These are phyloP conservation scores for Breynia disticha DNA, from an alignment of 441 rosid species.

Conservation along the genomic window DNA sequence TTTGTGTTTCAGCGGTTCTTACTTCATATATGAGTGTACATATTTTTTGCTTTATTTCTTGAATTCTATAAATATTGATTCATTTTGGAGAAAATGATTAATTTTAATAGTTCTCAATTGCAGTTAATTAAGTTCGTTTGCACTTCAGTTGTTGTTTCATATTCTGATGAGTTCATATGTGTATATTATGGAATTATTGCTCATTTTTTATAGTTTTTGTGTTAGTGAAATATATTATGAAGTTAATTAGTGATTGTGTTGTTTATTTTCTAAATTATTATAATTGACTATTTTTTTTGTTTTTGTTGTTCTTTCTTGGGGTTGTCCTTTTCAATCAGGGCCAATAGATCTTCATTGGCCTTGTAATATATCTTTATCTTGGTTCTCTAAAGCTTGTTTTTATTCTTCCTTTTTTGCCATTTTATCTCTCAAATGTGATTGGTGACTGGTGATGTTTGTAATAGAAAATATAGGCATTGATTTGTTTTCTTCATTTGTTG, in stretches of 20 bases:
- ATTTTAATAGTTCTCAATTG: too few relatives aligned
- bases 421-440: constrained; percentile 3
- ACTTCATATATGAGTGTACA: too few relatives aligned
- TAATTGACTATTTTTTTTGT: constrained; percentile 12
- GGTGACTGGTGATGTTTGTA: constrained; percentile 4
- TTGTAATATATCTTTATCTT: constrained; percentile 18
- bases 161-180: too few relatives aligned
- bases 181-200: too few relatives aligned
- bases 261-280: constrained; percentile 5
- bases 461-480: constrained; percentile 5
- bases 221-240: not conserved
- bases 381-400: constrained; percentile 10
- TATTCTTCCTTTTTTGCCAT: constrained; percentile 3
- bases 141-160: too few relatives aligned
- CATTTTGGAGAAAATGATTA: too few relatives aligned
- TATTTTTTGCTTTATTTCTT: too few relatives aligned
- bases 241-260: not conserved
- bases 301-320: constrained; percentile 16
- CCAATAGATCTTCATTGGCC: constrained; percentile 16
- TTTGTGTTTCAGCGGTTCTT: too few relatives aligned
- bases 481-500: constrained; percentile 10
- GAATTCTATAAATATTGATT: too few relatives aligned
- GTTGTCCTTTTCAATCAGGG: constrained; percentile 15
- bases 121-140: too few relatives aligned
- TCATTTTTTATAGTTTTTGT: too few relatives aligned